These are phyloP conservation scores for Diaporthe vaccinii DNA, from an alignment of 2,329 filamentous ascomycete genomes.

Conservation along the genomic window DNA sequence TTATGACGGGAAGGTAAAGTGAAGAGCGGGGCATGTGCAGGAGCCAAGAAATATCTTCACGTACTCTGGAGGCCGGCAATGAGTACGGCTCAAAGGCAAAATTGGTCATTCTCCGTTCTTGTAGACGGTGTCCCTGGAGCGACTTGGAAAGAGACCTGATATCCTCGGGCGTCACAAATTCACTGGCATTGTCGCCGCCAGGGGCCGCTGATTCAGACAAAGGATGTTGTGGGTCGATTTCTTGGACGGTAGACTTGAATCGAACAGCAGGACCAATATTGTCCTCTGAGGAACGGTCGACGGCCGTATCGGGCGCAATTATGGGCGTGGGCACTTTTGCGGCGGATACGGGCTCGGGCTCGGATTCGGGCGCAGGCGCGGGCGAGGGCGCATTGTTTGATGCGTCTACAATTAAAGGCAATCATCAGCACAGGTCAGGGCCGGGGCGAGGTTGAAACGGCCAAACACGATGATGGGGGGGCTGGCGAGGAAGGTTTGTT, in stretches of 20 bases:
- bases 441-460: conserved; percentile 17
- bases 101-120: conserved; percentile 86
- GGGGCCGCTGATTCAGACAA: conserved; percentile 45
- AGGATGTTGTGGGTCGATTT: conserved; percentile 69
- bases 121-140: conserved; percentile 80
- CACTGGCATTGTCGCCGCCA: conserved; percentile 42
- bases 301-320: conserved; percentile 33
- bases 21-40: conserved; percentile 43
- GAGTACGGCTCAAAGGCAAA: conserved; percentile 94
- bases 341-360: conserved; percentile 17
- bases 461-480: not conserved
- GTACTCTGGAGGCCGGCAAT: conserved; percentile 84
- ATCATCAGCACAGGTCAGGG: conserved; percentile 19
- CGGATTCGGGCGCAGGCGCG: not conserved
- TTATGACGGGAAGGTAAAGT: conserved; percentile 31
- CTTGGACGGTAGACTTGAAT: conserved; percentile 78
- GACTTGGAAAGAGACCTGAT: conserved; percentile 79
- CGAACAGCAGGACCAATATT: conserved; percentile 69
- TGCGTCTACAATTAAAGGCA: conserved; percentile 3
- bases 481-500: conserved; percentile 15
- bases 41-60: conserved; percentile 53
- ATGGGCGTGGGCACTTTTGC: conserved; percentile 1
- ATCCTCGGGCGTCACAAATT: conserved; percentile 69
- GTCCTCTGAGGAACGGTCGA: conserved; percentile 44
- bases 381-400: conserved; percentile 34